Percentiles rank a stretch among this genome's conserved stretches.
Evolutionary conservation across 192 early-diverging fungal genomes (phyloP).

Genomic region (Thamnidium elegans): DNA sequence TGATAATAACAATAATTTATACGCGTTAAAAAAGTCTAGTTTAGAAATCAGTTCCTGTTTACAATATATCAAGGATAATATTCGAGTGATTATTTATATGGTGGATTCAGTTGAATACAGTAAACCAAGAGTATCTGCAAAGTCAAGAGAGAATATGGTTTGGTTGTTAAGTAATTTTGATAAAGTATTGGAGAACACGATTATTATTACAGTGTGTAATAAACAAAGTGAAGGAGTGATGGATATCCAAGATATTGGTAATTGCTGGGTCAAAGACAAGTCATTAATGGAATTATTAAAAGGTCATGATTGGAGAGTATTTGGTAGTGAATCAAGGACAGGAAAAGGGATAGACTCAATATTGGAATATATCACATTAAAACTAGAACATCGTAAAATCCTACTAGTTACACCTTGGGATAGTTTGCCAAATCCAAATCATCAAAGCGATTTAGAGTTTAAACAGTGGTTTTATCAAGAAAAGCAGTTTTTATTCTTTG

Average conservation of each 20-base stretch:
- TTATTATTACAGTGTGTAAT: constrained; percentile 32
- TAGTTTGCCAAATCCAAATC: constrained; percentile 28
- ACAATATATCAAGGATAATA: constrained; percentile 22
- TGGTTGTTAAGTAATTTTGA: constrained; percentile 25
- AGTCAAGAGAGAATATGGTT: constrained; percentile 24
- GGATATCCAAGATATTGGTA: constrained; percentile 29
- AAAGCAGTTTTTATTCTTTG: constrained; percentile 28
- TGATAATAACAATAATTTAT: not conserved
- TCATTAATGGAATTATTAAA: constrained; percentile 10
- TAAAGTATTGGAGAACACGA: constrained; percentile 13
- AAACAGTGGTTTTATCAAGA: constrained; percentile 17
- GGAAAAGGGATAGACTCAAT: constrained; percentile 24
- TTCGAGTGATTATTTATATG: constrained; percentile 26
- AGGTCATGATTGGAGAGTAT: constrained; percentile 32
- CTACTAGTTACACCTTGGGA: constrained; percentile 30
- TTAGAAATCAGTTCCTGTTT: constrained; percentile 18
- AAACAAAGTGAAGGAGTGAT: constrained; percentile 26
- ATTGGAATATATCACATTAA: constrained; percentile 21
- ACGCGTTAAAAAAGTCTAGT: not conserved
- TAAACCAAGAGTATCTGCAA: constrained; percentile 11
- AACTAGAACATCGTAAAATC: constrained; percentile 2
- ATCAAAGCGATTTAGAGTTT: constrained; percentile 27
- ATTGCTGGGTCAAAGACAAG: constrained; percentile 28
- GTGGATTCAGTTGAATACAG: constrained; percentile 20
- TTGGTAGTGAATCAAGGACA: constrained; percentile 18